Conservation (phyloP, 2,329 filamentous ascomycete genomes). For the Fulvia fulva region DNA sequence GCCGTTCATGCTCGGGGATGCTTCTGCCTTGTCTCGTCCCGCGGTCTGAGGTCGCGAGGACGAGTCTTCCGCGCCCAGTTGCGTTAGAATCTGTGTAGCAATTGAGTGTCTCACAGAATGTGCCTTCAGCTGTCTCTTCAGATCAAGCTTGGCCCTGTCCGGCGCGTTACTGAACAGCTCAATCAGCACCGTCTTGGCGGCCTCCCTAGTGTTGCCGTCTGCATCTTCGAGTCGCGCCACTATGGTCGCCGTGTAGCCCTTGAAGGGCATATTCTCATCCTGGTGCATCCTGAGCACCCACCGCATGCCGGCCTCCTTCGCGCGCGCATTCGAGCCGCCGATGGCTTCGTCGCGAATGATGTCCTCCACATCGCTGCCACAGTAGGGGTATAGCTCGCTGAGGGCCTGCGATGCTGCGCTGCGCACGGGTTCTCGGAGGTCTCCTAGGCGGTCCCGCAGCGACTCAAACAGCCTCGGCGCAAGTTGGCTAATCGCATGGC, state of each 20-base stretch:
- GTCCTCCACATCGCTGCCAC: slow-evolving; percentile 71
- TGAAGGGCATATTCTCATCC: slow-evolving; percentile 74
- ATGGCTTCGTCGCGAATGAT: slow-evolving; percentile 75
- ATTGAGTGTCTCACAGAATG: slow-evolving; percentile 86
- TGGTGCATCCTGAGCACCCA: slow-evolving; percentile 87
- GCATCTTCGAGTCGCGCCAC: slow-evolving; percentile 88
- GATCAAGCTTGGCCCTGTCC: slow-evolving; percentile 77
- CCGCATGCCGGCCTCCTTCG: slow-evolving; percentile 78
- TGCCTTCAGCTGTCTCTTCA: slow-evolving; percentile 79
- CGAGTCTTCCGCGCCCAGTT: slow-evolving; percentile 55
- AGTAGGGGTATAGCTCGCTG: slow-evolving; percentile 68
- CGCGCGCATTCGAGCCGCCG: slow-evolving; percentile 72
- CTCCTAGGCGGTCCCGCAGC: slow-evolving; percentile 79
- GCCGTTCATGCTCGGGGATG: slow-evolving; percentile 33
- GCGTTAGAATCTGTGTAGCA: slow-evolving; percentile 72
- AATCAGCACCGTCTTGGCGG: slow-evolving; percentile 76
- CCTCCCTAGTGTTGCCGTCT: slow-evolving; percentile 80
- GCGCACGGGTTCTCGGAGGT: slow-evolving; percentile 81
- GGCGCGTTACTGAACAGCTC: slow-evolving; percentile 82
- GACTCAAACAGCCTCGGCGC: slow-evolving; percentile 67
- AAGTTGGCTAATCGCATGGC: slow-evolving; percentile 61
- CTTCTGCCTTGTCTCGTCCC: slow-evolving; percentile 16
- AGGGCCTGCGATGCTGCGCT: slow-evolving; percentile 70
- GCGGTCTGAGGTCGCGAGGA: slow-evolving; percentile 27
- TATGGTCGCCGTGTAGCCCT: slow-evolving; percentile 73